Percentiles rank a stretch among this genome's conserved stretches.
Evolutionary conservation across 768 basidiomycete genomes (phyloP).

Genomic region (Lentinula detonsa): DNA sequence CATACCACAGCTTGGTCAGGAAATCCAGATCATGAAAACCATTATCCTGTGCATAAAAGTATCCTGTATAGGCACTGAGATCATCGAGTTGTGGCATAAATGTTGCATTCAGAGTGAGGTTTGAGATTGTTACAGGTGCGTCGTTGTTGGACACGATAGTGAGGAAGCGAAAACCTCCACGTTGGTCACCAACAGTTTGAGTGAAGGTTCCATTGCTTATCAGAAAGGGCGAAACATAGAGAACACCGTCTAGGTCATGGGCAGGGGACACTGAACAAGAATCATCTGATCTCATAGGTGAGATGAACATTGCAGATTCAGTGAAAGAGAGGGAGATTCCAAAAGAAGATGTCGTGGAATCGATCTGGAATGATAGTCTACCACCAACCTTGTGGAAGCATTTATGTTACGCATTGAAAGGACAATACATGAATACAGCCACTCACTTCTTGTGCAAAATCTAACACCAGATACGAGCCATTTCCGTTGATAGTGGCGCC

Average conservation of each 20-base stretch:
- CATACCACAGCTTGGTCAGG: constrained; percentile 54
- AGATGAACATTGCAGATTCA: constrained; percentile 43
- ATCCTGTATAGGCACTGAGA: constrained; percentile 43
- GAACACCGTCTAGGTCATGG: constrained; percentile 27
- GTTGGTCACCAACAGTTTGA: constrained; percentile 29
- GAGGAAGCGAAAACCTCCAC: constrained; percentile 51
- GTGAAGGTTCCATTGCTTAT: constrained; percentile 19
- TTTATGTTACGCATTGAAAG: constrained; percentile 15
- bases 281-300: constrained; percentile 35
- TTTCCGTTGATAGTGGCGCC: constrained; percentile 23
- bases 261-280: constrained; percentile 21
- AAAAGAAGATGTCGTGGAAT: constrained; percentile 15
- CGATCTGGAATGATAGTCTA: constrained; percentile 7
- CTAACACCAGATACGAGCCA: constrained; percentile 30
- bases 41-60: constrained; percentile 42
- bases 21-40: constrained; percentile 39
- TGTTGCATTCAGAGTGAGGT: constrained; percentile 43
- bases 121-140: constrained; percentile 33
- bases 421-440: constrained; percentile 14
- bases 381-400: not conserved
- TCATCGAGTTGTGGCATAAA: constrained; percentile 50
- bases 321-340: constrained; percentile 43
- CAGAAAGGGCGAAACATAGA: constrained; percentile 23
- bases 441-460: constrained; percentile 32
- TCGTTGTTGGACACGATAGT: constrained; percentile 36